Evolutionary conservation across 805 yeast species (phyloP), one percentile per base, ranked within the genome.

Genomic region (baker's yeast (Saccharomyces cerevisiae)): DNA sequence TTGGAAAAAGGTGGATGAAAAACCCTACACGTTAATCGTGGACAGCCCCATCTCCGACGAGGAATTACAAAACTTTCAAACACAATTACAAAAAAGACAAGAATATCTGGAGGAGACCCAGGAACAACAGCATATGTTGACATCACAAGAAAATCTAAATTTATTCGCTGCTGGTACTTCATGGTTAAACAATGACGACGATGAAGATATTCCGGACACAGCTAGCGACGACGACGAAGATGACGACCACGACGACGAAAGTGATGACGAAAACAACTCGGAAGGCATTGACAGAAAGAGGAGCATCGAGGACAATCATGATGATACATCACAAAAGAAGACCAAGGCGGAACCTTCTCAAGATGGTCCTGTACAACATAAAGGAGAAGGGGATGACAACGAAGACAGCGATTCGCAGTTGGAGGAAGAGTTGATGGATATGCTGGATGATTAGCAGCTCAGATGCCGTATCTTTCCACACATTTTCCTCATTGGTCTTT

Each of bases 1-100:
- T 27, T 92, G 98, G 98, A 74, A 75, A 53, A 79, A 78, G 48
- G 84, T 83, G 0, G 82, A 83, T 17, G 94, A 85, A 58, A 73
- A 67, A 2, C 81, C 79, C 3, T 91, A 76, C 64, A 67, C 75
- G 46, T 73, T 90, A 21, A 70, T 76, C 5, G 78, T 80, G n/a
- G 76, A 75, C 4, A 76, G 77, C 22, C 78, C 77, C 1, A 76
- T 73, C 41, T 67, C 77, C 21, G 73, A 74, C 2, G 75, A 71
- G 49, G 86, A 70, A 46, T 58, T 69, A 14, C 61, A 64, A 36
- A 67, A 64, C 14, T 66, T 66, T 49, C 60, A 58, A 49, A 60
- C 71, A 32, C 74, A 55, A 58, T 66, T 62, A 51, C 71, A 56
- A 56, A 61, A 56, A 67, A 68, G 58, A 67, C 69, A 52, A 71